phyloP scores from a whole-genome alignment of 768 basidiomycete genomes.

The Pluteus cervinus region DNA sequence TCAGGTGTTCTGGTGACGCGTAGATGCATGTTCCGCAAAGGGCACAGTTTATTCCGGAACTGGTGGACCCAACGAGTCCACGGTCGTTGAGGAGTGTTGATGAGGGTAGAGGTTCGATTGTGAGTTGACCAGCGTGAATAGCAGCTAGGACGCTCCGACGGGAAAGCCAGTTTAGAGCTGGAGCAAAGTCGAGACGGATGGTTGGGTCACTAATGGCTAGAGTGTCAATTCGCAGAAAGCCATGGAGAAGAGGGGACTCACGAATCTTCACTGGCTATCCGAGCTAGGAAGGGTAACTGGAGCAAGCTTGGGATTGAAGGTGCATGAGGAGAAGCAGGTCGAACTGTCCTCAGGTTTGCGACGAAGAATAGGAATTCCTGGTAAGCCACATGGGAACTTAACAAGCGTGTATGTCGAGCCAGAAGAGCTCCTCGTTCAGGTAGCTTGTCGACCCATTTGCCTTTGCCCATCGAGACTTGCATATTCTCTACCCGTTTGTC shows the following conservation, averaged over 20 bases:
- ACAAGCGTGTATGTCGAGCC: conserved; percentile 35
- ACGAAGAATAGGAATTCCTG: conserved; percentile 77
- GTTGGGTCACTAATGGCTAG: conserved; percentile 70
- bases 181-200: conserved; percentile 87
- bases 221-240: conserved; percentile 11
- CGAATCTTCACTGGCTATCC: conserved; percentile 81
- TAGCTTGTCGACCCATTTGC: conserved; percentile 55
- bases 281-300: conserved; percentile 69
- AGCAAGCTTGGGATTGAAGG: conserved; percentile 74
- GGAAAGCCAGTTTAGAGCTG: conserved; percentile 91
- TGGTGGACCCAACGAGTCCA: conserved; percentile 28
- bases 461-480: conserved; percentile 53
- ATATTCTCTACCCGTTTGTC: conserved; percentile 48
- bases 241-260: conserved; percentile 33
- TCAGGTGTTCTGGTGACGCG: conserved; percentile 22
- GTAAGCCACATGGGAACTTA: conserved; percentile 71
- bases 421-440: conserved; percentile 21
- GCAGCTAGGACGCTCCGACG: conserved; percentile 79
- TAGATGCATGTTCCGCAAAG: conserved; percentile 67
- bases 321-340: conserved; percentile 50
- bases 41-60: conserved; percentile 52
- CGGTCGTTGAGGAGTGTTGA: conserved; percentile 52
- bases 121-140: conserved; percentile 81
- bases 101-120: conserved; percentile 79
- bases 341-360: conserved; percentile 66